Evolutionary conservation across 1,139 yeast species (phyloP), one percentile per base, ranked within the genome.

Genomic region (Blastobotrys aristatus): DNA sequence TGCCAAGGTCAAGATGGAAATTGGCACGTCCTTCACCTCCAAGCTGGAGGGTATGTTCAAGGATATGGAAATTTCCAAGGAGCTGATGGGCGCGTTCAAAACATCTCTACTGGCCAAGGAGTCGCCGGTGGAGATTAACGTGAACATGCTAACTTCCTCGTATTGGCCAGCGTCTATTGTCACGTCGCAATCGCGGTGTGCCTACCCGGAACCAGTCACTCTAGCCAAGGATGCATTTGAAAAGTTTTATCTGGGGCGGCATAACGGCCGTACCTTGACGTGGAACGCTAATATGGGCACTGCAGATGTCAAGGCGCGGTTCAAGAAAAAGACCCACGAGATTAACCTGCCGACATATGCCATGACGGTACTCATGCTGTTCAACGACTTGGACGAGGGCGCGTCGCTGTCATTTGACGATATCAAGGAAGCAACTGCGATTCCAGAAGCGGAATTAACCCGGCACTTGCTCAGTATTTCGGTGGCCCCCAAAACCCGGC

Each of bases 241-340:
- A 48, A 60, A 62, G 6, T 77, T 70, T 67, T 89, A 84, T 53
- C 71, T 74, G 13, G 74, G 78, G 40, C 74, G 79, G 48, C 88
- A 86, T 61, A 80, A 75, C 51, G 94, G 94, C 43, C 77, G 96
- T 59, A 76, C 79, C 29, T 68, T 92, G 47, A 77, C 73, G 40
- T 92, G 97, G 97, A 83, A 89, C 41, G 88, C 90, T 21, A 82
- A 82, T 56, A 57, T 70, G 55, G 95, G 96, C 1, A 79, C 88
- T 2, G 80, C 85, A 54, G 97, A 89, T 57, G 74, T 94, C 49
- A 58, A 60, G 31, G 68, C 69, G 2, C 59, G 64, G 33, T 62
- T 67, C 42, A 82, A 83, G 6, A 75, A 79, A 37, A 75, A 80
- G 43, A 78, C 85, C 1, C 90, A 92, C 60, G 94, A 86, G 50